Evolutionary conservation across 2,329 filamentous ascomycete species (phyloP), one percentile per base, ranked within the genome.

Genomic region (Nothophaeocryptopus gaeumannii): DNA sequence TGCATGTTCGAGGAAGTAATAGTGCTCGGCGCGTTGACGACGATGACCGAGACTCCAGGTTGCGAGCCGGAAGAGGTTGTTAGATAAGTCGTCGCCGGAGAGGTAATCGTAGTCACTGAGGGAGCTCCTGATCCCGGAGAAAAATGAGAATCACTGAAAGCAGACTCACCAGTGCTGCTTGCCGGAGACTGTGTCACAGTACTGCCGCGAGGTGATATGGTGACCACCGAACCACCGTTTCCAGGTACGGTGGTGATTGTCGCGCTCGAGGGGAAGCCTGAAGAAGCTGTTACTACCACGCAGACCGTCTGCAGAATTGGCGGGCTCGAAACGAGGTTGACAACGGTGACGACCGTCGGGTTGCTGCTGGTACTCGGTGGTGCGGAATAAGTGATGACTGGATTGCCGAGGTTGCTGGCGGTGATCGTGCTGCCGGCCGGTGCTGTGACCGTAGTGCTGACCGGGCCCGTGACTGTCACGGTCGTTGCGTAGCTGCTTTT

Each of bases 271-370:
- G 46, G 50, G 35, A 37, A 45, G 26, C 40, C 54, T 47, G 51
- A 46, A 10, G 54, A 30, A 42, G 35, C 38, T 40, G 54, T 56
- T 20, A 52, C 47, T 35, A 56, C 51, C 47, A 54, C 45, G 7
- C 34, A 40, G 14, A 56, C 45, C 11, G 51, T 56, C 32, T 47
- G 35, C 5, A 45, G 34, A 12, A 48, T n/a, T 14, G 54, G 50
- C n/a, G 54, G 39, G 41, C 37, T 45, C 30, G 46, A 50, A 16
- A 53, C 34, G 35, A 50, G 30, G 15, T 50, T 46, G n/a, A 55
- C 33, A 3, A 51, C 39, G 10, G 39, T 45, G 10, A 47, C 51
- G 13, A 53, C 20, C 2, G 47, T 47, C 39, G 37, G 39, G 38
- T 20, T 40, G 39, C 29, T 51, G 30, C 43, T 51, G 16, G 43